Base-by-base conservation (phyloP, 2,329 filamentous ascomycete species). In the Acrodontium crateriforme region DNA sequence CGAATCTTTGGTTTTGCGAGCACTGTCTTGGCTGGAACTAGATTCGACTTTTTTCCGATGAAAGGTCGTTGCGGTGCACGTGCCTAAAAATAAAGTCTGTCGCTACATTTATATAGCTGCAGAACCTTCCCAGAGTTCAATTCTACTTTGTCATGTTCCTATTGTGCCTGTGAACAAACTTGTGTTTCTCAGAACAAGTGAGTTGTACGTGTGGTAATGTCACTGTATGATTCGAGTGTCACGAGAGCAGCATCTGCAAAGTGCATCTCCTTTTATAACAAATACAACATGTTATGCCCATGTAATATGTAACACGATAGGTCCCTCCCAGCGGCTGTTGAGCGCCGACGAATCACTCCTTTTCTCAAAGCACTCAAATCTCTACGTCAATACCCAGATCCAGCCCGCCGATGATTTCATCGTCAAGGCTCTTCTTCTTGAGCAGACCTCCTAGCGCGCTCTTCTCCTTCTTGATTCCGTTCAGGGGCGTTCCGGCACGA, bases 381-480 rank as follows among this genome's bases (percentile, higher is more conserved):
- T 92, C 84, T 44, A 93, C 75, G 43, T 95, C 87, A 50, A 95
- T 83, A 16, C 83, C 87, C 44, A 95, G 59, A 52, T 95, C 89
- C 61, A 95, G 62, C 15, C 74, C 69, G 2, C 78, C 84, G 53
- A 95, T 87, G 31, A 94, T 78, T 48, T 95, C 89, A 49, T 95
- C 89, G 37, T 93, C 85, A 63, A 79, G 78, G 32, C 84, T 69
- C 56, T 80, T 68, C 41, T 65, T 75, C 42, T 59, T 58, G 27
- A 59, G 56, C 19, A 52, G 40, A 16, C 44, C n/a, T n/a, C 26
- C 54, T 30, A 53, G 54, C 22, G 55, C 52, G 44, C 69, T 72
- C 55, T 69, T 71, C 41, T 73, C 65, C 36, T 47, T 46, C 25
- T 24, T 30, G 13, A 16, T 24, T 5, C 27, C 36, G 22, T 36